phyloP scores from a whole-genome alignment of 2,329 filamentous ascomycete species.

The Paracamarosporium sp. region DNA sequence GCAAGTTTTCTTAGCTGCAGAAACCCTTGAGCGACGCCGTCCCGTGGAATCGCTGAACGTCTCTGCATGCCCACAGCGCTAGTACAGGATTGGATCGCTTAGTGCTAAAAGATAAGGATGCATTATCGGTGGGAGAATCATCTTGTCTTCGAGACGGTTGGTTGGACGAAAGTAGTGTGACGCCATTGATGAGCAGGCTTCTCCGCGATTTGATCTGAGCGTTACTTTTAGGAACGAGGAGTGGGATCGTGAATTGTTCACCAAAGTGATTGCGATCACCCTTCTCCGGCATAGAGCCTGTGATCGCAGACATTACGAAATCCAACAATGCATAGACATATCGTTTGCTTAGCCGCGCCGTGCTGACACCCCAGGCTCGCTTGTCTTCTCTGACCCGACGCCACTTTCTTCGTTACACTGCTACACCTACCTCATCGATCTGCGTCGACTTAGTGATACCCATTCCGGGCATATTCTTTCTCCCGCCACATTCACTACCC shows the following conservation, averaged over 20 bases:
- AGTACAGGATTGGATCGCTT: conserved; percentile 26
- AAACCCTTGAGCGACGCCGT: background rate
- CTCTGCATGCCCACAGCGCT: conserved; percentile 15
- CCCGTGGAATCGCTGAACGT: background rate
- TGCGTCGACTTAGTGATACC: background rate
- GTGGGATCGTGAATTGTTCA: background rate
- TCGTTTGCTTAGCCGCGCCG: background rate
- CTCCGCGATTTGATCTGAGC: conserved; percentile 26
- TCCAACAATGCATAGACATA: background rate
- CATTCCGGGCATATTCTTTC: background rate
- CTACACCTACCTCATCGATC: background rate
- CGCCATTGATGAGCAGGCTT: conserved; percentile 13
- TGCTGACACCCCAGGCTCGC: background rate
- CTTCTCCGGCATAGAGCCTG: background rate
- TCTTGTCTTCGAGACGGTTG: conserved; percentile 3
- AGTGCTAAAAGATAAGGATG: conserved; percentile 42
- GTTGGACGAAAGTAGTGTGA: conserved; percentile 10
- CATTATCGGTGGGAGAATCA: conserved; percentile 29
- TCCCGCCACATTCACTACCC: background rate
- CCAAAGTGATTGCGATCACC: background rate
- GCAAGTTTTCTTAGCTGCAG: conserved; percentile 1
- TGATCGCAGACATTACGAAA: conserved; percentile 1
- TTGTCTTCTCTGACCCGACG: background rate
- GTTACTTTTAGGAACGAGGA: conserved; percentile 11
- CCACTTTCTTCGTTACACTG: conserved; percentile 3